Evolutionary conservation across 2,329 filamentous ascomycete genomes (phyloP).

Genomic region (Phoma sp.): DNA sequence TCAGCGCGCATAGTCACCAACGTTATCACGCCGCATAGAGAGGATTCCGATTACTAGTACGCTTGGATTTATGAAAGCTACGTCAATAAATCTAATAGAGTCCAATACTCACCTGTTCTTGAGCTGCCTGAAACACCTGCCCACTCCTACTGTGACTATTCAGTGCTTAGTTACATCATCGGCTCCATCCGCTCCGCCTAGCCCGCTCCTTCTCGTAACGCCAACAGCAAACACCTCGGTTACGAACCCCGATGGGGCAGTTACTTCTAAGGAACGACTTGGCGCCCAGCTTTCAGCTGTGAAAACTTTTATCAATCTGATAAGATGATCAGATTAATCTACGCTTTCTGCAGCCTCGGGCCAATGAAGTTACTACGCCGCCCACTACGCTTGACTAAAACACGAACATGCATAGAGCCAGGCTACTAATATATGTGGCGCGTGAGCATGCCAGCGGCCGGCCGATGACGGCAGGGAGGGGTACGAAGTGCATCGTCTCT

Average conservation of each 20-base stretch:
- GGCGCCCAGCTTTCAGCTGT: conserved; percentile 16
- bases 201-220: conserved; percentile 14
- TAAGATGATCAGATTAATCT: conserved; percentile 31
- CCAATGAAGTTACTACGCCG: background rate
- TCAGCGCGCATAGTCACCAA: conserved; percentile 19
- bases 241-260: conserved; percentile 15
- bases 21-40: conserved; percentile 2
- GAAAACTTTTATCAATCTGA: conserved; percentile 36
- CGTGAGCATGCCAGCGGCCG: background rate
- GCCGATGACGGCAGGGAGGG: conserved; percentile 16
- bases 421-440: background rate
- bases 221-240: conserved; percentile 1
- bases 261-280: conserved; percentile 3
- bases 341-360: background rate
- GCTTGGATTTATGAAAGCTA: background rate
- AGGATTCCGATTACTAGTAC: background rate
- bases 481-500: background rate
- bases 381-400: background rate
- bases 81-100: conserved; percentile 2
- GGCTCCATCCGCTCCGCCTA: background rate
- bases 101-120: background rate
- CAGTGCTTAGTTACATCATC: conserved; percentile 3
- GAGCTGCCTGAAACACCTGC: background rate
- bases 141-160: background rate
- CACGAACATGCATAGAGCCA: background rate